Evolutionary conservation across 2,329 filamentous ascomycete genomes (phyloP), one percentile per base, ranked within the genome.

Genomic region (Keithomyces neogunnii): DNA sequence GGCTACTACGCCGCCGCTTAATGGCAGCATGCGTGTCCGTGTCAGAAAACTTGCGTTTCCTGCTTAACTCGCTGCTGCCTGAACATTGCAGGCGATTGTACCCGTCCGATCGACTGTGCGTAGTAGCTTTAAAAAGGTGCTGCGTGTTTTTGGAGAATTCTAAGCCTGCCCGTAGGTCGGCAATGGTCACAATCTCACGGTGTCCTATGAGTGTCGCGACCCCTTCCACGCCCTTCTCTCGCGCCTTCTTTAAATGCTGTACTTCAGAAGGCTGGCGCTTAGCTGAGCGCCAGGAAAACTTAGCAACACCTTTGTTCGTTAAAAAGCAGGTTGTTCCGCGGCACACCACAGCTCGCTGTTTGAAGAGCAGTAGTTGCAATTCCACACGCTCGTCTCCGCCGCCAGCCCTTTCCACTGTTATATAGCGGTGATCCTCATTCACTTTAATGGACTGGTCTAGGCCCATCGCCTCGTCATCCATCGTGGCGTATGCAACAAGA

Each of bases 261-360:
- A 52, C 42, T 48, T 50, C 51, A 26, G 35, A 49, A 26, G 51
- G 11, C 39, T 46, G 47, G 28, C 47, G 46, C 40, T 49, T 52
- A 46, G 28, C 47, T 2, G 40, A 52, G 8, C 42, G 39, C 51
- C 51, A 52, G 1, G 51, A 52, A 45, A 49, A 52, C 35, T 52
- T 52, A 19, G 40, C 51, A 8, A 52, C 46, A 40, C 51, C 51
- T 4, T 53, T 13, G 6, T 13, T 44, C 33, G 47, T 53, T 38
- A 10, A 19, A 38, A 49, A 53, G n/a, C 40, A 44, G n/a, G 3
- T n/a, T 44, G 40, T 44, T 44, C 40, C 40, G 8, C 40, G 7
- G 28, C n/a, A 19, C n/a, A 30, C 33, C 10, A 35, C 33, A 10
- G 33, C 33, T 10, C 10, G 33, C 10, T 35, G 33, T 10, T 10